Evolutionary conservation across 345 rosid genomes (phyloP).

Genomic region (Hirschfeldia incana): DNA sequence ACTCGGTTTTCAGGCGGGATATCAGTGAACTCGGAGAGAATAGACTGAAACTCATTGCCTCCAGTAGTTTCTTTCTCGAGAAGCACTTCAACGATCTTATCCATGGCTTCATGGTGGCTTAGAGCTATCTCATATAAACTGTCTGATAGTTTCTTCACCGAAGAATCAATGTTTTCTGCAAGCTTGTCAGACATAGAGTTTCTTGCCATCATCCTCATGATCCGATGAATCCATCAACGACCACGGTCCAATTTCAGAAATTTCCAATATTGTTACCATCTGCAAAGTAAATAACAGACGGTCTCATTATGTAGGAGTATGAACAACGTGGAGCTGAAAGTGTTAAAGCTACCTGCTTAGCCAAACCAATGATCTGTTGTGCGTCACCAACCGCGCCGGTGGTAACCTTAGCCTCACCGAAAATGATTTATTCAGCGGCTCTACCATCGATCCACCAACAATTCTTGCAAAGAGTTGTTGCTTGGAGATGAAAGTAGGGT

Average conservation of each 20-base stretch:
- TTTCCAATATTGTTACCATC: constrained; percentile 98
- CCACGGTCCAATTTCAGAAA: constrained; percentile 99
- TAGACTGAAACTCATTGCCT: constrained; percentile 91
- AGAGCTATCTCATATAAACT: constrained; percentile 76
- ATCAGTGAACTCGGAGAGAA: constrained; percentile 87
- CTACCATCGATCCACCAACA: constrained; percentile 98
- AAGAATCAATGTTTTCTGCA: constrained; percentile 85
- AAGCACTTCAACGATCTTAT: constrained; percentile 90
- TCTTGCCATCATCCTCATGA: constrained; percentile 99
- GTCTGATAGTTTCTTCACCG: constrained; percentile 81
- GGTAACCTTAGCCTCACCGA: constrained; percentile 95
- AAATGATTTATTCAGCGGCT: constrained; percentile 94
- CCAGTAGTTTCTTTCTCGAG: constrained; percentile 88
- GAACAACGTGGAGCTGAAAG: neutral
- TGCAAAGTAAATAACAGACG: constrained; percentile 35
- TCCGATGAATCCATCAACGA: constrained; percentile 83
- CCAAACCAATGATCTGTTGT: constrained; percentile 93
- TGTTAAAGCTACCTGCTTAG: constrained; percentile 65
- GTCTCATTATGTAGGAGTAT: constrained; percentile 2
- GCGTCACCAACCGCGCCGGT: constrained; percentile 97
- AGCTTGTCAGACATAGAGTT: constrained; percentile 99
- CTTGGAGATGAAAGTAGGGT: constrained; percentile 90
- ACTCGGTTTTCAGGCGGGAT: constrained; percentile 82
- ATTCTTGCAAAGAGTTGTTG: constrained; percentile 98
- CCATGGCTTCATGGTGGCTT: constrained; percentile 91